These are phyloP conservation scores for Teunomyces gatunensis DNA, from an alignment of 805 yeast genomes.

Conservation along the genomic window DNA sequence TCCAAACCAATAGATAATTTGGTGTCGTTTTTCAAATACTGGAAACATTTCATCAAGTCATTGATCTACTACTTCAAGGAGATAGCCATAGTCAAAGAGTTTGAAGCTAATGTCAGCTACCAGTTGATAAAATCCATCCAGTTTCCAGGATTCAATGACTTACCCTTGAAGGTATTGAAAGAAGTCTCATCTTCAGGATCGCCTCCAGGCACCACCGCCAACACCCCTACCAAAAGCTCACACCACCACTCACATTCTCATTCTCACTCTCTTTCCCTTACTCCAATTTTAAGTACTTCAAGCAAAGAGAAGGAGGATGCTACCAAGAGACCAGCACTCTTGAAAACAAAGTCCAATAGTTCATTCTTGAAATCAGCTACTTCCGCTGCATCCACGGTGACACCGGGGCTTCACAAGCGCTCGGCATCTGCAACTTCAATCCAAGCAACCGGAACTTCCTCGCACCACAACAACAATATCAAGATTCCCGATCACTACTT, in stretches of 20 bases:
- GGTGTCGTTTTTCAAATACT: constrained; percentile 36
- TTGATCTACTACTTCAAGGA: constrained; percentile 39
- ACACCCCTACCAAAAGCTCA: not conserved
- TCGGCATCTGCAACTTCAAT: not conserved
- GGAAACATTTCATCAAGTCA: constrained; percentile 40
- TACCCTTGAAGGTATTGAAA: constrained; percentile 19
- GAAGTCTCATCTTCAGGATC: constrained; percentile 3
- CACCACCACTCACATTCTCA: not conserved
- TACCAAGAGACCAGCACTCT: constrained; percentile 19
- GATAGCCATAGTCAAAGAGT: constrained; percentile 47
- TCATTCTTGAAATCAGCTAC: constrained; percentile 18
- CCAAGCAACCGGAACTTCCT: not conserved
- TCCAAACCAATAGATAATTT: constrained; percentile 40
- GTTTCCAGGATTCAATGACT: constrained; percentile 46
- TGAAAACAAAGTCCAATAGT: constrained; percentile 22
- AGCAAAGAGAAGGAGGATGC: not conserved
- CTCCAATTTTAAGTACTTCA: not conserved
- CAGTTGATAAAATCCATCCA: constrained; percentile 39
- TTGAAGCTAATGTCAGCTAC: constrained; percentile 31
- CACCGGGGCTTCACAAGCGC: not conserved
- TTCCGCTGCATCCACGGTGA: not conserved
- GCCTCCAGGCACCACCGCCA: not conserved
- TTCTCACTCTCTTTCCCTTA: not conserved
- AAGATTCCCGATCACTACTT: constrained; percentile 20
- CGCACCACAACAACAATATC: constrained; percentile 15